Evolutionary conservation across 257 asterid genomes (phyloP).

Genomic region (Nicotiana otophora): DNA sequence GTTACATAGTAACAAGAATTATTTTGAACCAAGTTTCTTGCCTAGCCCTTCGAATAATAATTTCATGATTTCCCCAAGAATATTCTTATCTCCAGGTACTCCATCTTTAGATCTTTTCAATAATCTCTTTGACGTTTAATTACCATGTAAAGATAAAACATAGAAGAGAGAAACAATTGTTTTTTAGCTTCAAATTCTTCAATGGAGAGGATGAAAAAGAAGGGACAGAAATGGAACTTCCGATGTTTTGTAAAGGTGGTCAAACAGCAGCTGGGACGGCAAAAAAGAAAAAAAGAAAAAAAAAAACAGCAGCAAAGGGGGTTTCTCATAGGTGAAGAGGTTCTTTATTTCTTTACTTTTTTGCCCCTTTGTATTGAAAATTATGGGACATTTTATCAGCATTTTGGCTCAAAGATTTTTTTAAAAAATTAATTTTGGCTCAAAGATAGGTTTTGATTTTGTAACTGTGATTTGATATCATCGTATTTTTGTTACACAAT

Average conservation of each 20-base stretch:
- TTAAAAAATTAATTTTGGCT: background rate
- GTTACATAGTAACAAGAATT: conserved; percentile 41
- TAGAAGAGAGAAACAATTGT: background rate
- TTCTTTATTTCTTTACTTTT: background rate
- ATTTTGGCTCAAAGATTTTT: background rate
- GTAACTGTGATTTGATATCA: background rate
- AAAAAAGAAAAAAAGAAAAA: background rate
- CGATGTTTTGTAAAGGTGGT: background rate
- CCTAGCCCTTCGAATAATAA: conserved; percentile 52
- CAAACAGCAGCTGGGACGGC: background rate
- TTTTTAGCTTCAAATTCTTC: background rate
- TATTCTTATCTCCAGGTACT: conserved; percentile 60
- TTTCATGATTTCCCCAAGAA: conserved; percentile 50
- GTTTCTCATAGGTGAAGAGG: background rate
- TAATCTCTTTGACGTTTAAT: conserved; percentile 49
- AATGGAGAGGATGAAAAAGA: background rate
- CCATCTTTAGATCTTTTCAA: conserved; percentile 56
- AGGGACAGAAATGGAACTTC: conserved; percentile 4
- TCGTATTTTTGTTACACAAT: background rate
- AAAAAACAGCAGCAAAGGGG: background rate
- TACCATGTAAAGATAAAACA: background rate
- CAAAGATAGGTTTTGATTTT: background rate
- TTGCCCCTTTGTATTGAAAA: background rate
- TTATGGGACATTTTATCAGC: background rate
- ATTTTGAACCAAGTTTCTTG: conserved; percentile 35